Conservation (phyloP, 345 rosid genomes). For the Kernera saxatilis region DNA sequence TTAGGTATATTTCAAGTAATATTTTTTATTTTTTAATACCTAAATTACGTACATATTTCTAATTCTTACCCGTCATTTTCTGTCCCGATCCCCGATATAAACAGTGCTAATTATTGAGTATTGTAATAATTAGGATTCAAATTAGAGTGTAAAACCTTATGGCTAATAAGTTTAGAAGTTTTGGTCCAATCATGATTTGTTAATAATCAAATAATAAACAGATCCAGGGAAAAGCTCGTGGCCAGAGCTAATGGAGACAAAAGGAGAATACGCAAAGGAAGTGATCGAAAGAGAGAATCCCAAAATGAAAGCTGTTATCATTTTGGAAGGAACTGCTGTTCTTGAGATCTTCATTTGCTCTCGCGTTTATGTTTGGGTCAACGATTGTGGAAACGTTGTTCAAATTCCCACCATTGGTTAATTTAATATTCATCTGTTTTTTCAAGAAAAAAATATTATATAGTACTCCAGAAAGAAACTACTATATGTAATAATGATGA, state of each 20-base stretch:
- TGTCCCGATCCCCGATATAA: too few species aligned
- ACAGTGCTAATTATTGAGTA: too few species aligned
- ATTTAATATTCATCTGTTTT: neutral
- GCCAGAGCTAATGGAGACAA: slow-evolving; percentile 13
- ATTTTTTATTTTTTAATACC: too few species aligned
- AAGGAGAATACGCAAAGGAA: slow-evolving; percentile 26
- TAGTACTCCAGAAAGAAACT: neutral
- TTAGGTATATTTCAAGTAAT: too few species aligned
- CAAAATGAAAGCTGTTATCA: slow-evolving; percentile 11
- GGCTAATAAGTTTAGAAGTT: too few species aligned
- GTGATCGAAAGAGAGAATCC: slow-evolving; percentile 28
- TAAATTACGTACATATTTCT: too few species aligned
- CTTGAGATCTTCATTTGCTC: neutral
- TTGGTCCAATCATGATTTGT: too few species aligned
- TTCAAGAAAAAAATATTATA: neutral
- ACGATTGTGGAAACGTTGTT: slow-evolving; percentile 15
- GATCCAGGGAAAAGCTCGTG: slow-evolving; percentile 22
- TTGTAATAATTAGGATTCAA: too few species aligned
- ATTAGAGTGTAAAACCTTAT: too few species aligned
- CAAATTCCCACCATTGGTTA: neutral
- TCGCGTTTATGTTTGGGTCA: slow-evolving; percentile 21
- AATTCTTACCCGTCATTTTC: too few species aligned
- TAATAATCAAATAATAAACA: too few species aligned
- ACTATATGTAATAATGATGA: neutral
- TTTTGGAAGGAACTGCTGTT: neutral